Evolutionary conservation across 257 asterid species (phyloP).

Genomic region (Dorcoceras hygrometricum): DNA sequence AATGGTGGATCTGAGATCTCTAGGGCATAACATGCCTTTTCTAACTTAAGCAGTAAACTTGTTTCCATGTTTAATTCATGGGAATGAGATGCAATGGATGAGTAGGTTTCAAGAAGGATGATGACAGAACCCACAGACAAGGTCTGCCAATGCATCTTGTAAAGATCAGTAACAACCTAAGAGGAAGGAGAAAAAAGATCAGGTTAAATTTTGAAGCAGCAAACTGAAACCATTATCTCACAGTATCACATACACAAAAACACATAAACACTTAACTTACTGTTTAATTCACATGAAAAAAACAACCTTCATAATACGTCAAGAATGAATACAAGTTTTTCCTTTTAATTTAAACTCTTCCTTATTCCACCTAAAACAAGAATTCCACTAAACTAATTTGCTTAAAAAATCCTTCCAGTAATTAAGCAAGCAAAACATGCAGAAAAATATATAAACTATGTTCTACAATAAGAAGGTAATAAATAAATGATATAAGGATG

Average conservation of each 20-base stretch:
- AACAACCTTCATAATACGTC: background rate
- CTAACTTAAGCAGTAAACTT: conserved; percentile 53
- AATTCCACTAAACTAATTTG: too few relatives aligned
- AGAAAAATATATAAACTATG: too few relatives aligned
- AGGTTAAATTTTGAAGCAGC: background rate
- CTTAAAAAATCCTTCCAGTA: too few relatives aligned
- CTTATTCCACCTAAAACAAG: too few relatives aligned
- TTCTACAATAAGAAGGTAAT: too few relatives aligned
- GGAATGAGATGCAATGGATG: conserved; percentile 69
- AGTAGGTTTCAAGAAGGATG: conserved; percentile 45
- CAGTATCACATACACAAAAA: background rate
- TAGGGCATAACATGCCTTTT: conserved; percentile 59
- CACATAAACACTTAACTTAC: too few relatives aligned
- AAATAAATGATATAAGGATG: too few relatives aligned
- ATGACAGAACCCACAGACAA: conserved; percentile 40
- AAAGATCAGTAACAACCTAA: conserved; percentile 82
- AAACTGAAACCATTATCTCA: background rate
- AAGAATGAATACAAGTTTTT: background rate
- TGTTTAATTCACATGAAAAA: too few relatives aligned
- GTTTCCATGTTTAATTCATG: conserved; percentile 61
- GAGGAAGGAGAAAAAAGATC: conserved; percentile 17
- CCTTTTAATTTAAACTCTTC: background rate
- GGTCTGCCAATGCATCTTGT: conserved; percentile 59
- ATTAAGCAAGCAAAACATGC: too few relatives aligned
- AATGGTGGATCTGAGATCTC: conserved; percentile 88